These are phyloP conservation scores for Trichoderma erinaceum DNA, from an alignment of 495 filamentous ascomycete species.

Conservation along the genomic window DNA sequence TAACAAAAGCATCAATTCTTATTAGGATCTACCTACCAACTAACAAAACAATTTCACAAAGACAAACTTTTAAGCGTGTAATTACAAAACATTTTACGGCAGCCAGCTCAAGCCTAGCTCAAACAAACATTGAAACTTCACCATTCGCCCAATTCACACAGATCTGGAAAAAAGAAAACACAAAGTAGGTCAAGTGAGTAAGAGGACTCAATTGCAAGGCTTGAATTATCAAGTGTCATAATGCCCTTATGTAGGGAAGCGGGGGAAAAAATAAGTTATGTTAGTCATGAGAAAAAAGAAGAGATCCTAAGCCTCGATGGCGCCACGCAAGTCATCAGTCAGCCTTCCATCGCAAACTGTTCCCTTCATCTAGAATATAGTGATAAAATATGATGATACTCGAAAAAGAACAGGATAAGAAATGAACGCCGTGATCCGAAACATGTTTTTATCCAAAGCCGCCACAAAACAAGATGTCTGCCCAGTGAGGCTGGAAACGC, in stretches of 20 bases:
- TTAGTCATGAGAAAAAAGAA: slow-evolving; percentile 12
- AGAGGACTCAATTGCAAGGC: not conserved
- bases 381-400: not conserved
- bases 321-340: slow-evolving; percentile 13
- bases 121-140: not conserved
- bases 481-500: not conserved
- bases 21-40: not conserved
- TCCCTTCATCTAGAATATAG: slow-evolving; percentile 13
- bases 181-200: slow-evolving; percentile 4
- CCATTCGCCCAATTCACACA: not conserved
- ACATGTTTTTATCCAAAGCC: slow-evolving; percentile 14
- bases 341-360: slow-evolving; percentile 3
- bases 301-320: slow-evolving; percentile 11
- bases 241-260: not conserved
- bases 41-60: not conserved
- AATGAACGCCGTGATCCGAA: slow-evolving; percentile 15
- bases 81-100: not conserved
- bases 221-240: slow-evolving; percentile 14
- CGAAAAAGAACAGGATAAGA: not conserved
- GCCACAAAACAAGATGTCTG: slow-evolving; percentile 7
- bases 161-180: not conserved
- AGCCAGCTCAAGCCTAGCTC: not conserved
- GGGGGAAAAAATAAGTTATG: not conserved
- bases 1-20: not conserved
- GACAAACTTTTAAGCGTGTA: not conserved